Conservation (phyloP, 1,139 yeast species). For the Maudiozyma humilis region DNA sequence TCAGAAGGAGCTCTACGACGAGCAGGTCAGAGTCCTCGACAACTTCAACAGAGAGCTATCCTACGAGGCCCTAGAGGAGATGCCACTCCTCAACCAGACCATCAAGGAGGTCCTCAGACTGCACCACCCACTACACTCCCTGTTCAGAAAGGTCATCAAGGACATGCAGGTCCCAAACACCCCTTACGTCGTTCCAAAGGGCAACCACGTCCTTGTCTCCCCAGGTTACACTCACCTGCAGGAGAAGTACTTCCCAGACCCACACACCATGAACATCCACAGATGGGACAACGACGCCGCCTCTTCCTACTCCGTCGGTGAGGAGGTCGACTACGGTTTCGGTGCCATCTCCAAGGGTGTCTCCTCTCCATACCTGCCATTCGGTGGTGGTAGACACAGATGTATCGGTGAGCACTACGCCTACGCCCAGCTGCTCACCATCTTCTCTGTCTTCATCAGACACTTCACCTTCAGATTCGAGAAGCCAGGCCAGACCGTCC, state of each 20-base stretch:
- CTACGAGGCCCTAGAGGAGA: conserved; percentile 73
- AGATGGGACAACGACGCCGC: conserved; percentile 67
- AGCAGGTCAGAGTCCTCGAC: conserved; percentile 57
- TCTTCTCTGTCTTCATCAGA: conserved; percentile 67
- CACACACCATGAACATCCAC: conserved; percentile 66
- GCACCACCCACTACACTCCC: conserved; percentile 94
- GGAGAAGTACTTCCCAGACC: conserved; percentile 70
- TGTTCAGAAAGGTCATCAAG: conserved; percentile 81
- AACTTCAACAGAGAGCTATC: conserved; percentile 52
- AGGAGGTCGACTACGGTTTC: conserved; percentile 83
- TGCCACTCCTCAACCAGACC: conserved; percentile 73
- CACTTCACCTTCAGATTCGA: conserved; percentile 70
- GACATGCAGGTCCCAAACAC: conserved; percentile 77
- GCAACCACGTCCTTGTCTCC: conserved; percentile 82
- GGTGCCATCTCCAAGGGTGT: conserved; percentile 96
- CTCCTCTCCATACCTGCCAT: conserved; percentile 88
- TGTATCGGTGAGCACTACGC: conserved; percentile 99
- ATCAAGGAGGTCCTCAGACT: conserved; percentile 90
- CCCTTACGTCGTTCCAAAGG: conserved; percentile 73
- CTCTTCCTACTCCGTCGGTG: conserved; percentile 35
- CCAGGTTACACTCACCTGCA: conserved; percentile 86
- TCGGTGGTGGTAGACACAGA: conserved; percentile 99
- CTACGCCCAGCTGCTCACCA: conserved; percentile 82
- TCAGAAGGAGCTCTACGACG: conserved; percentile 71
- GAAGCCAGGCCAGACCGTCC: conserved; percentile 46